Evolutionary conservation across 805 yeast species (phyloP).

Genomic region (Ogataea minuta): DNA sequence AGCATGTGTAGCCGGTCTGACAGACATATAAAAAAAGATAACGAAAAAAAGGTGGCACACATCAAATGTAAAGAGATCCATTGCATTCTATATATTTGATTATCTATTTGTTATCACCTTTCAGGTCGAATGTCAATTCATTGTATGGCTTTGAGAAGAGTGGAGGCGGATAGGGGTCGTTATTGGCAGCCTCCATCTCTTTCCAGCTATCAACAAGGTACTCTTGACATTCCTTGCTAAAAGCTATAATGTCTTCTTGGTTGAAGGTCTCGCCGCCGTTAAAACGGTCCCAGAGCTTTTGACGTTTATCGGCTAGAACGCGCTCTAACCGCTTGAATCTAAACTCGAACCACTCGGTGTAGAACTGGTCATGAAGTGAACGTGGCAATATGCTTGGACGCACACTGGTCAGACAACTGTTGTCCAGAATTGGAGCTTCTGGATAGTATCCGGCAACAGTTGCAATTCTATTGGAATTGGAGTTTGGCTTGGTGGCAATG

Average conservation of each 20-base stretch:
- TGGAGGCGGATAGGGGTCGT: slow-evolving; percentile 32
- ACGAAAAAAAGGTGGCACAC: neutral
- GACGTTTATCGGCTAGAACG: slow-evolving; percentile 24
- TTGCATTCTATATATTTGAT: neutral
- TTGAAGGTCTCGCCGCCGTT: slow-evolving; percentile 28
- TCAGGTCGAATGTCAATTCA: slow-evolving; percentile 10
- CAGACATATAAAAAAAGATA: neutral
- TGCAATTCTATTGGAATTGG: slow-evolving; percentile 37
- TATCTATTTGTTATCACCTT: neutral
- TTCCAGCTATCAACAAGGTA: slow-evolving; percentile 32
- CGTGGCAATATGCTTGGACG: slow-evolving; percentile 37
- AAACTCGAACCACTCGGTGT: slow-evolving; percentile 37
- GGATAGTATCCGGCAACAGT: slow-evolving; percentile 34
- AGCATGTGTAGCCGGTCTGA: slow-evolving; percentile 73
- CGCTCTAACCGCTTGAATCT: slow-evolving; percentile 31
- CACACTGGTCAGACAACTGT: slow-evolving; percentile 35
- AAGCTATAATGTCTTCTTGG: slow-evolving; percentile 29
- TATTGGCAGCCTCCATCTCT: slow-evolving; percentile 35
- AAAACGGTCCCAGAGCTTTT: slow-evolving; percentile 19
- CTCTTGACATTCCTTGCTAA: slow-evolving; percentile 30
- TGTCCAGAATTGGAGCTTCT: slow-evolving; percentile 31
- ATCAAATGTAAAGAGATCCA: neutral
- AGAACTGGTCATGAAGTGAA: slow-evolving; percentile 33
- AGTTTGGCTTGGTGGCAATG: slow-evolving; percentile 45
- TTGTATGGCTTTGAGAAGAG: slow-evolving; percentile 28